Evolutionary conservation across 2,329 filamentous ascomycete genomes (phyloP).

Genomic region (Xylariaceae sp.): DNA sequence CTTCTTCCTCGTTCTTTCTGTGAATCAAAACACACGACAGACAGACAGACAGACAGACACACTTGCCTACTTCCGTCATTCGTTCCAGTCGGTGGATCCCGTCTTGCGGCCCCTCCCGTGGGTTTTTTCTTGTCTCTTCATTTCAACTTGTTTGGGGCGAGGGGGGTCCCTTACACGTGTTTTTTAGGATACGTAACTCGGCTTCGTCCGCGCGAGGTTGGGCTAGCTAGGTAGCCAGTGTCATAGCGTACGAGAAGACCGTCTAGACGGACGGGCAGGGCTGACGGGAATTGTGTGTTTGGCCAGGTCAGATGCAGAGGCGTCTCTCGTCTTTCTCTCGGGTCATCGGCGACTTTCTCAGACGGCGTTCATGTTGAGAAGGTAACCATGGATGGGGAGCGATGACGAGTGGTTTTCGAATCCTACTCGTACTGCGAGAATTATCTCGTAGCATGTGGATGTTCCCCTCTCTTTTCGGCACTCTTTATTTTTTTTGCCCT

Average conservation of each 20-base stretch:
- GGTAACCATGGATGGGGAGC: slow-evolving; percentile 4
- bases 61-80: too few relatives aligned
- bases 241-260: background rate
- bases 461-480: background rate
- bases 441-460: background rate
- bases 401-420: background rate
- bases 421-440: slow-evolving; percentile 19
- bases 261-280: background rate
- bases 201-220: background rate
- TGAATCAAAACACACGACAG: too few relatives aligned
- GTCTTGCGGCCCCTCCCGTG: background rate
- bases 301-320: slow-evolving; percentile 8
- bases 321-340: background rate
- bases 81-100: background rate
- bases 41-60: too few relatives aligned
- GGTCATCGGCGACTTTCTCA: slow-evolving; percentile 10
- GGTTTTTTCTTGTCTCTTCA: background rate
- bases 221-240: background rate
- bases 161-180: background rate
- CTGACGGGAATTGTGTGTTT: slow-evolving; percentile 5
- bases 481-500: background rate
- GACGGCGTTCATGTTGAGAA: slow-evolving; percentile 14
- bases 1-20: too few relatives aligned
- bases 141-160: too few relatives aligned
- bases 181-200: background rate